Evolutionary conservation across 2,329 filamentous ascomycete species (phyloP).

Genomic region (Cladophialophora yegresii): DNA sequence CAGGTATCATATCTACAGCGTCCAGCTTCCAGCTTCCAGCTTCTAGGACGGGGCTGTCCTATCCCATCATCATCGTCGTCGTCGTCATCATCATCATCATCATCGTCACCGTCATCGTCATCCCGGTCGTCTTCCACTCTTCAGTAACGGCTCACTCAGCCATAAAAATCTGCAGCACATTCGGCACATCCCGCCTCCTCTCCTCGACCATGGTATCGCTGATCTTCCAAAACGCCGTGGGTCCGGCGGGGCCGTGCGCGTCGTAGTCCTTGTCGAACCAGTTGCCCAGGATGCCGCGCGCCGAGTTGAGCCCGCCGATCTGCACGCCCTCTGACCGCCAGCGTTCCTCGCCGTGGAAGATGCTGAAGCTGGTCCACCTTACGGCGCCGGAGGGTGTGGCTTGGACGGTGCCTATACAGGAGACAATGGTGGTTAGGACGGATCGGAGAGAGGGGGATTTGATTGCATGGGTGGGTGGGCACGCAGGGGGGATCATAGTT

Average conservation of each 20-base stretch:
- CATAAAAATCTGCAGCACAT: slow-evolving; percentile 23
- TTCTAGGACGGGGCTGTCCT: too few species aligned
- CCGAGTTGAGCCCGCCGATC: slow-evolving; percentile 66
- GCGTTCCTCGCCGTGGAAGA: slow-evolving; percentile 66
- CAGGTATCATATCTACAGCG: too few species aligned
- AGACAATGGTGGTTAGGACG: too few species aligned
- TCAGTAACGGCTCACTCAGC: slow-evolving; percentile 1
- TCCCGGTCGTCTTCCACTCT: too few species aligned
- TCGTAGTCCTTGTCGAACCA: slow-evolving; percentile 80
- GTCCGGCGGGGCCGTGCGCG: slow-evolving; percentile 68
- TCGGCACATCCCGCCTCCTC: slow-evolving; percentile 12
- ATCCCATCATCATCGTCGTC: too few species aligned
- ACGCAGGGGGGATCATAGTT: too few species aligned
- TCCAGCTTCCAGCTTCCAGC: too few species aligned
- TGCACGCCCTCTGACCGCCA: slow-evolving; percentile 80
- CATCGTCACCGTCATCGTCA: too few species aligned
- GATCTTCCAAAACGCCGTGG: slow-evolving; percentile 77
- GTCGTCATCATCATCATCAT: too few species aligned
- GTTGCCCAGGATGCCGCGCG: slow-evolving; percentile 68
- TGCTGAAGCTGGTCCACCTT: slow-evolving; percentile 70
- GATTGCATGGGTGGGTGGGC: too few species aligned
- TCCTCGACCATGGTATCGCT: slow-evolving; percentile 51
- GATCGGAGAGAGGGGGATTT: slow-evolving; percentile 32
- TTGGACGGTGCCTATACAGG: slow-evolving; percentile 57
- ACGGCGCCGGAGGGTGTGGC: slow-evolving; percentile 71